Conservation (phyloP, 2,329 filamentous ascomycete species). For the Claviceps maximensis region DNA sequence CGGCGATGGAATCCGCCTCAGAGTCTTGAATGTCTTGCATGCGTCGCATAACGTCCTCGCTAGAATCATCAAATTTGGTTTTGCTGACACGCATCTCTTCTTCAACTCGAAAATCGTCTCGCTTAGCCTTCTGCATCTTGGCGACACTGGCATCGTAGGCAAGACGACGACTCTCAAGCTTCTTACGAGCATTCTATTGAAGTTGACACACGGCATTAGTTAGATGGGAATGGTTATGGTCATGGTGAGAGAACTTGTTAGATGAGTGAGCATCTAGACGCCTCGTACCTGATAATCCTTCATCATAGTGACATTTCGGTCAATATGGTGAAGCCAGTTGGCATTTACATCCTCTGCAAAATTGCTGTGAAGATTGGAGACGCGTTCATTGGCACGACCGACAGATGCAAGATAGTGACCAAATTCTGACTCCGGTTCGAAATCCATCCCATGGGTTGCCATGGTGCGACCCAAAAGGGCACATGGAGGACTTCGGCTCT, state of each 20-base stretch:
- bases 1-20: conserved; percentile 68
- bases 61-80: conserved; percentile 91
- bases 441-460: conserved; percentile 83
- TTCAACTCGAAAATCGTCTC: conserved; percentile 84
- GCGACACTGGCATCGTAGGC: conserved; percentile 81
- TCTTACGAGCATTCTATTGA: conserved; percentile 66
- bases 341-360: conserved; percentile 67
- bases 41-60: conserved; percentile 76
- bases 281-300: conserved; percentile 80
- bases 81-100: conserved; percentile 85
- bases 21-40: conserved; percentile 97
- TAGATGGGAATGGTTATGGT: neutral
- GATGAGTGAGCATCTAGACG: neutral
- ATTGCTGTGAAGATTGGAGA: conserved; percentile 73
- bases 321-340: conserved; percentile 83
- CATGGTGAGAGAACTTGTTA: neutral
- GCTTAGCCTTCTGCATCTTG: conserved; percentile 89
- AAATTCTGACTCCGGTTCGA: conserved; percentile 80
- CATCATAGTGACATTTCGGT: conserved; percentile 84
- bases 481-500: conserved; percentile 72
- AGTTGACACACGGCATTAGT: neutral
- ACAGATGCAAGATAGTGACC: conserved; percentile 68
- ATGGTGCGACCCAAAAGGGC: conserved; percentile 73
- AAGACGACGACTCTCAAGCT: conserved; percentile 77
- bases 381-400: conserved; percentile 77